These are phyloP conservation scores for Metschnikowia henanensis DNA, from an alignment of 805 yeast species.

Conservation along the genomic window DNA sequence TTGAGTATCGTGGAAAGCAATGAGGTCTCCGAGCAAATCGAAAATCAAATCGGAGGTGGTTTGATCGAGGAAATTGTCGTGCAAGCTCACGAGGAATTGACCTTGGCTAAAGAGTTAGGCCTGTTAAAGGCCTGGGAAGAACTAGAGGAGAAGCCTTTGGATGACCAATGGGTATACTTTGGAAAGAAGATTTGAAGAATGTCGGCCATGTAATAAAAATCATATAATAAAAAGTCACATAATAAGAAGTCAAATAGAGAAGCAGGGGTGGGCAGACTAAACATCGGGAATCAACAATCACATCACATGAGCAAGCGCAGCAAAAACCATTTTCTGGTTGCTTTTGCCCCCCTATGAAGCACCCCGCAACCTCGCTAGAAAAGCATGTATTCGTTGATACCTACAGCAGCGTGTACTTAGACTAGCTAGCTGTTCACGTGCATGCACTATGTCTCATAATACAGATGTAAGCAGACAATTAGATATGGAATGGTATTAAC, in stretches of 20 bases:
- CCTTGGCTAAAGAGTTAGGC: conserved; percentile 64
- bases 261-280: no score
- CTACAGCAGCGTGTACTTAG: no score
- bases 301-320: no score
- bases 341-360: no score
- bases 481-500: no score
- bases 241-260: background rate
- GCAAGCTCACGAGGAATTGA: conserved; percentile 81
- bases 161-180: conserved; percentile 83
- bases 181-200: conserved; percentile 56
- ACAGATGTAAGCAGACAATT: no score
- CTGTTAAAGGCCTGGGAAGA: conserved; percentile 77
- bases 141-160: conserved; percentile 73
- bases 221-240: background rate
- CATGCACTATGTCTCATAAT: no score
- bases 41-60: conserved; percentile 75
- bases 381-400: no score
- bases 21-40: conserved; percentile 65
- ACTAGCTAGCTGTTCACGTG: no score
- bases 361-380: no score
- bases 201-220: background rate
- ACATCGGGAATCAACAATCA: no score
- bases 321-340: no score
- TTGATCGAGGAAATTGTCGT: conserved; percentile 78
- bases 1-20: conserved; percentile 61